Conservation (phyloP, 176 grass and related monocot genomes). For the Puya raimondii region DNA sequence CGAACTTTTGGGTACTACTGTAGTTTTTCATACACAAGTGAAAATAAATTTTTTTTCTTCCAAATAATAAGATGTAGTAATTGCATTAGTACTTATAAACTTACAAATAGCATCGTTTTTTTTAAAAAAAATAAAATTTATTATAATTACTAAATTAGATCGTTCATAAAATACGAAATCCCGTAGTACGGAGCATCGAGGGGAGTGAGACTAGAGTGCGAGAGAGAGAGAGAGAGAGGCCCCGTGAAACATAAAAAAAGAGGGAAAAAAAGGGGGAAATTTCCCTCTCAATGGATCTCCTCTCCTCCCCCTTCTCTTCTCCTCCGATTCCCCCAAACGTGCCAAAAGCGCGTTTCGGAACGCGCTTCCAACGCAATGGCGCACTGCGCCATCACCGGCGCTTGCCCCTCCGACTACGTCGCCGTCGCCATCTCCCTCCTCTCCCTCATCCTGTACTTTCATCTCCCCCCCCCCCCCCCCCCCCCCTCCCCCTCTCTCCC, state of each 20-base stretch:
- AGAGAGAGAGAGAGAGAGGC: not conserved
- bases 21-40: too few species aligned
- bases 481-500: not conserved
- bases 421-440: constrained; percentile 1
- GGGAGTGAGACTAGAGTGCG: not conserved
- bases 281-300: not conserved
- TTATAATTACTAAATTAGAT: too few species aligned
- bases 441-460: constrained; percentile 2
- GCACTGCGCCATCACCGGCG: not conserved
- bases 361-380: not conserved
- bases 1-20: too few species aligned
- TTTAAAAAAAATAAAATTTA: too few species aligned
- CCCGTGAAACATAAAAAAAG: not conserved
- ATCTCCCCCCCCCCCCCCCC: not conserved
- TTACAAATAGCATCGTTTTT: too few species aligned
- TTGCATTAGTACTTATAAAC: too few species aligned
- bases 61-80: too few species aligned
- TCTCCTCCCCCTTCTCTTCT: not conserved
- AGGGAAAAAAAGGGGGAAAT: not conserved
- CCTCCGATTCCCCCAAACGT: not conserved
- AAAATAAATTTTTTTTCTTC: too few species aligned
- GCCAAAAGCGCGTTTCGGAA: not conserved
- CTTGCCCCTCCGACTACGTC: constrained; percentile 1
- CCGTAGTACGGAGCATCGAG: not conserved
- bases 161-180: not conserved